phyloP scores from a whole-genome alignment of 331 rosid genomes.

The Telfairia occidentalis region DNA sequence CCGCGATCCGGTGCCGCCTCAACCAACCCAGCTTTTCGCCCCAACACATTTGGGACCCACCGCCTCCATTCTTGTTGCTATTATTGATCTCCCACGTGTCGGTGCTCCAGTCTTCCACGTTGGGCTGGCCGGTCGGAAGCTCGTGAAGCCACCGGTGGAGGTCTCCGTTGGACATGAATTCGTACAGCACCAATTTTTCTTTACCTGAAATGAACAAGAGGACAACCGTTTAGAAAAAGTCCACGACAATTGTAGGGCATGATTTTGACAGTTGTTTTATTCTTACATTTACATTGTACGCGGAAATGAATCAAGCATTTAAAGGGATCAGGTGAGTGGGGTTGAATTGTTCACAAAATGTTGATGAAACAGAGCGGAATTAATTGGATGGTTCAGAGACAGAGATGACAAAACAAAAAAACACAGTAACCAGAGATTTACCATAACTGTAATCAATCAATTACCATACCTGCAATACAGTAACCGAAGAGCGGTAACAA shows the following conservation, averaged over 20 bases:
- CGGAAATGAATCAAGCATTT: background rate
- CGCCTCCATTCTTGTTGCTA: constrained; percentile 10
- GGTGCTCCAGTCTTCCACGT: constrained; percentile 85
- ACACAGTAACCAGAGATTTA: too few relatives aligned
- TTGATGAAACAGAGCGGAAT: background rate
- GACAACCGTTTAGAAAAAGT: too few relatives aligned
- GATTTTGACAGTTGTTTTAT: too few relatives aligned
- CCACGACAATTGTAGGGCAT: too few relatives aligned
- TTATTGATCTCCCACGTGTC: constrained; percentile 93
- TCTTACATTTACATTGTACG: background rate
- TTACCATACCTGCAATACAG: constrained; percentile 99
- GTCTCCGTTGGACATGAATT: constrained; percentile 91
- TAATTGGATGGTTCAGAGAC: background rate
- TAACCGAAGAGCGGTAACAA: constrained; percentile 84
- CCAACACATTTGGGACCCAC: too few relatives aligned
- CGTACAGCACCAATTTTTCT: constrained; percentile 74
- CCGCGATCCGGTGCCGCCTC: constrained; percentile 80
- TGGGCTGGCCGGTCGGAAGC: constrained; percentile 77
- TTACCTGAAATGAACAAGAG: constrained; percentile 28
- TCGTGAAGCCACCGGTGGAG: constrained; percentile 82
- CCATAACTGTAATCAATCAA: too few relatives aligned
- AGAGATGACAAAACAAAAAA: too few relatives aligned
- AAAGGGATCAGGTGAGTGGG: too few relatives aligned
- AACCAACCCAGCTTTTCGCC: constrained; percentile 64
- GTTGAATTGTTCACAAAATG: background rate